These are phyloP conservation scores for Cucurbitaria berberidis DNA, from an alignment of 2,329 filamentous ascomycete species.

Conservation along the genomic window DNA sequence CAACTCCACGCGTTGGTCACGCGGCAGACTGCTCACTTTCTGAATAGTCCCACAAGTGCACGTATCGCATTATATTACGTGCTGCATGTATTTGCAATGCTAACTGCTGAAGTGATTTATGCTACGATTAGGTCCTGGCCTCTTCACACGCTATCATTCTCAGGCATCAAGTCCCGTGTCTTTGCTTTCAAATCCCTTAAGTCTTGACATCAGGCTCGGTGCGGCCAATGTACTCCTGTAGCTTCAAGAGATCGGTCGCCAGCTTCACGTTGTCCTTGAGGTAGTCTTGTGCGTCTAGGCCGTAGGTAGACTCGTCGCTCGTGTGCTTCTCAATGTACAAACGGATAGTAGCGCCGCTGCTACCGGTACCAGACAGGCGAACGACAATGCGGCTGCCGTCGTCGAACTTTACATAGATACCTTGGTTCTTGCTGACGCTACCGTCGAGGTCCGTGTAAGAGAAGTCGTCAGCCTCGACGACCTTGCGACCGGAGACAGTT, in stretches of 20 bases:
- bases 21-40: neutral
- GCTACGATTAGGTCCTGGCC: too few relatives aligned
- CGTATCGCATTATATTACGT: neutral
- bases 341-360: slow-evolving; percentile 93
- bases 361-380: slow-evolving; percentile 91
- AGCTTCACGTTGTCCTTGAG: slow-evolving; percentile 87
- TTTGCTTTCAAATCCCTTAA: slow-evolving; percentile 55
- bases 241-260: slow-evolving; percentile 83
- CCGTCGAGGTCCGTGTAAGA: slow-evolving; percentile 99
- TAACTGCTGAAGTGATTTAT: neutral
- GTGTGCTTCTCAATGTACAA: slow-evolving; percentile 98
- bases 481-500: slow-evolving; percentile 80
- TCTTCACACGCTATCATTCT: too few relatives aligned
- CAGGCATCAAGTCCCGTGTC: neutral
- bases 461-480: slow-evolving; percentile 91
- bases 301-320: slow-evolving; percentile 77
- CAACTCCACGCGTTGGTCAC: neutral
- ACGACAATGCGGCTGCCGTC: slow-evolving; percentile 95
- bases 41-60: neutral
- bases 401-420: slow-evolving; percentile 91
- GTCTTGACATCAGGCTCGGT: slow-evolving; percentile 97
- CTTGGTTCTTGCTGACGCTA: slow-evolving; percentile 93
- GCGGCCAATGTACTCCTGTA: slow-evolving; percentile 91
- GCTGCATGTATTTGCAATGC: neutral
- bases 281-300: slow-evolving; percentile 88